A percentile compares a stretch with the other conserved stretches of the same genome.
Evolutionary conservation across 2,329 filamentous ascomycete species (phyloP).

Genomic region (Verticillium nubilum): DNA sequence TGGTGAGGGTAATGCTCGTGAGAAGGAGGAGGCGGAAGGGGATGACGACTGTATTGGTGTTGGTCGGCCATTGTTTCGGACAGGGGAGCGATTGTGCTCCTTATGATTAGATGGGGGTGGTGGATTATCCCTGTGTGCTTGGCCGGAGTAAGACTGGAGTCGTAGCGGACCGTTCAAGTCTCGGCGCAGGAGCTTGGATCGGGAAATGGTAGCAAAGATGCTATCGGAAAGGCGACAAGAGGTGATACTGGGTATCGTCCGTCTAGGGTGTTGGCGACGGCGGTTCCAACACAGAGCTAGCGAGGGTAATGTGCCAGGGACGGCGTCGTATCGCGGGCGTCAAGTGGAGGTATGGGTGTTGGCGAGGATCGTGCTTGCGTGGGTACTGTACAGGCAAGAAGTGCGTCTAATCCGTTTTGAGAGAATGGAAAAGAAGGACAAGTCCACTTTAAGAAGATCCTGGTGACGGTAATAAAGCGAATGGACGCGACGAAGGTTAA

Average conservation of each 20-base stretch:
- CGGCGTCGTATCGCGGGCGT: constrained; percentile 1
- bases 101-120: constrained; percentile 23
- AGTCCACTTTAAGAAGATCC: not conserved
- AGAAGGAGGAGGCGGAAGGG: constrained; percentile 7
- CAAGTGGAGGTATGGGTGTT: not conserved
- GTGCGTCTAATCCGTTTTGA: not conserved
- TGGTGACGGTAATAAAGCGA: not conserved
- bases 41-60: constrained; percentile 21
- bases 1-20: not conserved
- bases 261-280: not conserved
- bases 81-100: constrained; percentile 18
- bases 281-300: not conserved
- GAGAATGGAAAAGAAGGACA: not conserved
- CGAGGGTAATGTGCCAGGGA: not conserved
- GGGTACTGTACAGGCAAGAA: not conserved
- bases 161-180: not conserved
- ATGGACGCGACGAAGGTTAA: not conserved
- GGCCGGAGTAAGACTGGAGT: constrained; percentile 10
- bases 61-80: constrained; percentile 28
- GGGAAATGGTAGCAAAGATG: not conserved
- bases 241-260: not conserved
- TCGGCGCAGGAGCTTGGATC: not conserved
- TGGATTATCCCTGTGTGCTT: not conserved
- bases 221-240: not conserved
- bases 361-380: not conserved